Percentiles rank a stretch among this genome's conserved stretches.
Evolutionary conservation across 2,329 filamentous ascomycete genomes (phyloP).

Genomic region (Aspergillus awamori): DNA sequence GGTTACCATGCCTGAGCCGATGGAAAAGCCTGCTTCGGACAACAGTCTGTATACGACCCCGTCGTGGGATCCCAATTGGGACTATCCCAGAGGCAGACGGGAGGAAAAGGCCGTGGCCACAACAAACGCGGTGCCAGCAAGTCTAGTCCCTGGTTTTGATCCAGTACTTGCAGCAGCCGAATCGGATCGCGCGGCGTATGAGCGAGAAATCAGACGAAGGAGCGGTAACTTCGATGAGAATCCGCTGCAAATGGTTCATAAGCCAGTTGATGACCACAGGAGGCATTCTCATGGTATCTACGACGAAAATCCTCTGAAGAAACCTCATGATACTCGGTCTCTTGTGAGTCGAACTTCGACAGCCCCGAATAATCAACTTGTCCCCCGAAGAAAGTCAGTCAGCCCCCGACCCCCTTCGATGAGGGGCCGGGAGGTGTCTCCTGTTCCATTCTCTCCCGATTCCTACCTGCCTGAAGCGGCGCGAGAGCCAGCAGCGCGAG

Average conservation of each 20-base stretch:
- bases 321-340: slow-evolving; percentile 11
- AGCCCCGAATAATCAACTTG: slow-evolving; percentile 40
- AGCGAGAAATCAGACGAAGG: slow-evolving; percentile 30
- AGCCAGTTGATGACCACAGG: slow-evolving; percentile 29
- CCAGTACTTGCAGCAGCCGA: slow-evolving; percentile 33
- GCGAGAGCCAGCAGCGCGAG: slow-evolving; percentile 48
- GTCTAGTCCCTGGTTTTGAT: slow-evolving; percentile 36
- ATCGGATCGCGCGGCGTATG: slow-evolving; percentile 31
- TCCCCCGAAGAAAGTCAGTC: slow-evolving; percentile 61
- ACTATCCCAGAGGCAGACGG: no score
- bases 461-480: slow-evolving; percentile 55
- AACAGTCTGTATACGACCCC: no score
- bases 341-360: slow-evolving; percentile 27
- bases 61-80: no score
- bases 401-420: slow-evolving; percentile 56
- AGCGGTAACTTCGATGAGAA: slow-evolving; percentile 34
- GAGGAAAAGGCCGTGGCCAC: no score
- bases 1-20: no score
- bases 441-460: slow-evolving; percentile 63
- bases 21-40: no score
- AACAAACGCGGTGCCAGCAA: no score
- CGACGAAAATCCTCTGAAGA: no score
- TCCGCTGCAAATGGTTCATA: slow-evolving; percentile 31
- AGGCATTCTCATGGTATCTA: no score
- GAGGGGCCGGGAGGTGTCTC: slow-evolving; percentile 45